Evolutionary conservation across 2,329 filamentous ascomycete species (phyloP), one percentile per base, ranked within the genome.

Genomic region (Microsporum ferrugineum): DNA sequence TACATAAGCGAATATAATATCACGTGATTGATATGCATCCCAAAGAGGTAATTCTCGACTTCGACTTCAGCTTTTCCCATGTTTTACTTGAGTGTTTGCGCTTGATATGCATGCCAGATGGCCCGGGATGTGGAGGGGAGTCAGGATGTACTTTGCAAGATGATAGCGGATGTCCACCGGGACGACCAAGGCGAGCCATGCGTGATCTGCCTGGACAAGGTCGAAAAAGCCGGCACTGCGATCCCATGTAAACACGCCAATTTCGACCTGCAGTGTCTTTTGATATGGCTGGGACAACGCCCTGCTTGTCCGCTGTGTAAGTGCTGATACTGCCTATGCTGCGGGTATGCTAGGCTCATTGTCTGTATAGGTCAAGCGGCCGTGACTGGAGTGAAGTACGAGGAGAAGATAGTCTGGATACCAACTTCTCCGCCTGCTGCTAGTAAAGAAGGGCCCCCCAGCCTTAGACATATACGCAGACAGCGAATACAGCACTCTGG

Each of bases 251-350:
- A 83, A 47, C 91, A 97, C 76, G 76, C 79, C 61, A 84, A 85
- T 66, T 96, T 95, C 71, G 91, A 96, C 77, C 95, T 91, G 70
- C 72, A 89, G 10, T 97, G 91, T 72, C 81, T 96, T 4, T 75
- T 86, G 27, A 91, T 82, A 73, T 96, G 92, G 91, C 78, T 95
- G 3, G 81, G 90, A 66, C 79, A 88, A 65, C 82, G 83, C 7
- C 79, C 85, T 0, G 82, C 79, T 56, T 96, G 91, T 69, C 91
- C 92, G 17, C 78, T 96, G 59, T 97, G 91, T 82, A 86, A 45
- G 77, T 85, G 17, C 17, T 23, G 17, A 23, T 23, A 39, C 68
- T 7, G 12, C 14, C 31, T 23, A 36, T 10, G 23, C 41, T 29
- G 12, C 49, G 3, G n/a, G 7, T 47, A 27, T 47, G 17, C 8